Base-by-base conservation (phyloP, 179 eudicot species). In the Camellia oleifera region DNA sequence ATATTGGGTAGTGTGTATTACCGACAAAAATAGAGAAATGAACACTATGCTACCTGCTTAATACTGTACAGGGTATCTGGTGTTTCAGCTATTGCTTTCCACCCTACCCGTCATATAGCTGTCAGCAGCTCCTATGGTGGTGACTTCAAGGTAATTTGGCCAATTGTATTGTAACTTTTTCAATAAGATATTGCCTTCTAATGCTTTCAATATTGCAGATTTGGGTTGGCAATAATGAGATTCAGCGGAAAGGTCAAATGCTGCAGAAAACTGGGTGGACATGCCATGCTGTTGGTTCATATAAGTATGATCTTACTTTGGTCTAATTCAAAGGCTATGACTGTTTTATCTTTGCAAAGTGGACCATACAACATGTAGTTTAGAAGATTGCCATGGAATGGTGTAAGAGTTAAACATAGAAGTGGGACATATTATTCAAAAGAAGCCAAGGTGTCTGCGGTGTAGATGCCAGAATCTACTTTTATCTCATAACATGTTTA, bases 281-380 rank as follows among this genome's bases (percentile, higher is more conserved):
- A 75, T 95, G 99, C 85, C 97, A 95, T 88, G 91, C 99, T 83
- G 93, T 95, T 82, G 98, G 98, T 79, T 94, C 98, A 62, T 95
- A 95, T 85, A 95, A 90, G 98, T 95, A 91, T 66, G 78, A 48
- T 80, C 70, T 74, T 50, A 42, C 76, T 72, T 15, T 80, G 53
- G 3, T 72, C 44, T 48, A 71, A 40, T 60, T n/a, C 10, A 18
- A 9, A 72, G 62, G 53, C 69, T 61, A 48, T 15, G 23, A 12
- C 14, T 76, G 12, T 5, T 42, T 46, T 74, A 32, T n/a, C 14
- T 11, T 73, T 66, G 53, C 46, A 17, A 42, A 32, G 64, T 1
- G 65, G 66, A 62, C 60, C 15, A 23, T 1, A 17, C 1, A 48
- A 66, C 72, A 65, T 54, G 15, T 54, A 54, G 18, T 56, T 77